Evolutionary conservation across 2,329 filamentous ascomycete species (phyloP).

Genomic region (Penicillium griseofulvum): DNA sequence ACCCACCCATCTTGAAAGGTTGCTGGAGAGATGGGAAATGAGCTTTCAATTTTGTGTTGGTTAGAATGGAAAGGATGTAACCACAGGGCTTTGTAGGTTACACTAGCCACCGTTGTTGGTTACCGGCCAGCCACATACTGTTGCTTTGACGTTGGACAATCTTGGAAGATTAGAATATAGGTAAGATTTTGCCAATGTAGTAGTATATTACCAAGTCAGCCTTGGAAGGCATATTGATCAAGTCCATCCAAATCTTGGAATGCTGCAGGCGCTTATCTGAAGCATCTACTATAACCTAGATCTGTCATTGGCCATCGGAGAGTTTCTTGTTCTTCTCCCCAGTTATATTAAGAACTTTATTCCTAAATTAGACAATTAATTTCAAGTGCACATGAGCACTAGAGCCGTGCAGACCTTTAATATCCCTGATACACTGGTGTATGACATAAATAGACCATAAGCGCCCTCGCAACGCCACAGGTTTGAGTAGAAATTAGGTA

Average conservation of each 20-base stretch:
- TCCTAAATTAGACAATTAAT: not conserved
- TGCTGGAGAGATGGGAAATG: not conserved
- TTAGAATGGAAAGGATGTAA: constrained; percentile 2
- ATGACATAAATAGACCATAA: constrained; percentile 21
- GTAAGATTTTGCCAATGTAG: too few relatives aligned
- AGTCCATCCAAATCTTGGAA: not conserved
- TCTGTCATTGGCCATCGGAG: constrained; percentile 2
- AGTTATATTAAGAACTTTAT: not conserved
- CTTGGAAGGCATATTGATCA: not conserved
- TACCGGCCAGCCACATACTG: constrained; percentile 7
- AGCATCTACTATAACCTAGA: not conserved
- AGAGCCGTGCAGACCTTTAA: not conserved
- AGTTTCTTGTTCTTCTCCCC: not conserved
- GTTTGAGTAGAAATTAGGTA: not conserved
- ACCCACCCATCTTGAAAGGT: constrained; percentile 4
- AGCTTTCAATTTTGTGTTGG: not conserved
- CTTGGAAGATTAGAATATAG: not conserved
- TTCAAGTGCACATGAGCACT: not conserved
- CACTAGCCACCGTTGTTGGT: constrained; percentile 4
- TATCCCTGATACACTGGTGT: constrained; percentile 12
- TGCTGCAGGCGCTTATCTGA: constrained; percentile 1
- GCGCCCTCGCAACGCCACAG: constrained; percentile 17
- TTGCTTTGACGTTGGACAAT: not conserved
- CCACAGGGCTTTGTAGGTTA: constrained; percentile 8
- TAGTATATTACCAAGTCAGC: not conserved